Evolutionary conservation across 1,284 basidiomycete species (phyloP), one percentile per base, ranked within the genome.

Genomic region (Boletus smithii): DNA sequence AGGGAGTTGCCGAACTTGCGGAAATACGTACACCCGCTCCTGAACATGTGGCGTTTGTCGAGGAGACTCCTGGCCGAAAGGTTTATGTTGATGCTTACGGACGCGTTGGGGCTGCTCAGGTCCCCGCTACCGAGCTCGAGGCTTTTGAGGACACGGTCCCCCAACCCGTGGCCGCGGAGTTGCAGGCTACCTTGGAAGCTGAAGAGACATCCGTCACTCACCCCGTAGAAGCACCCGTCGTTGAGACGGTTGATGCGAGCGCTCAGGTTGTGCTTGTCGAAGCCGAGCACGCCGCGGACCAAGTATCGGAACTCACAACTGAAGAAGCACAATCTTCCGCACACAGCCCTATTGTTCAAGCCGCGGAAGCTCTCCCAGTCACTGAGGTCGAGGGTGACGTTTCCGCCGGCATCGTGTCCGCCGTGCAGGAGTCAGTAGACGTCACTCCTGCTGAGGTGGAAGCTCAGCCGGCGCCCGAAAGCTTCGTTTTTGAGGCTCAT

Each of bases 11-110:
- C 44, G 48, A 46, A 35, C 24, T 3, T 16, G 29, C 36, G 53
- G 50, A 52, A 24, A 49, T 48, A 35, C 53, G 59, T 27, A 62
- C 63, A 4, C 56, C 67, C 31, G 57, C 69, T 5, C 69, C 70
- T 3, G 69, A 69, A 49, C 53, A 42, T 7, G 63, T 71, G 29
- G 63, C 70, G 0, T 54, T 68, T 17, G 57, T 68, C 11, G 70
- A 69, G 6, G 67, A 67, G 35, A 75, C 72, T 2, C 69, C 69
- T 29, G 67, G 69, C 2, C 70, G 68, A 17, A 59, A 71, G 26
- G 48, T 67, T 37, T 69, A 68, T 23, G 58, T 69, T 45, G 58
- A 59, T 23, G 53, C 51, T 11, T 58, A 49, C 17, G 38, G 20
- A 20, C 36, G 10, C 35, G 34, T 5, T 24, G 38, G 35, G n/a